Evolutionary conservation across 371 early-diverging fungal genomes (phyloP), one percentile per base, ranked within the genome.

Genomic region (Lichtheimia ramosa): DNA sequence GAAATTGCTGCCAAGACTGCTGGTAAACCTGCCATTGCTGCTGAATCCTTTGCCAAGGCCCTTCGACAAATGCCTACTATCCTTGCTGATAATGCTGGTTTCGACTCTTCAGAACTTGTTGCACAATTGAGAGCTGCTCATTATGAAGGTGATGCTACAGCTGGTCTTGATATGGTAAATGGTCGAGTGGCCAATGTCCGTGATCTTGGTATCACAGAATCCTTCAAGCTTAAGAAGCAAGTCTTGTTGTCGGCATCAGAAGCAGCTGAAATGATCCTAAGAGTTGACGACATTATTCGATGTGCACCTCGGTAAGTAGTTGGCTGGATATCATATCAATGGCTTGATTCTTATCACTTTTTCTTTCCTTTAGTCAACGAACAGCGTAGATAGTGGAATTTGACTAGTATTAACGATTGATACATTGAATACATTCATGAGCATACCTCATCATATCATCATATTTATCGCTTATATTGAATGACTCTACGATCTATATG

Each of bases 201-300:
- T 58, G 90, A 86, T 55, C 75, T 91, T 54, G 96, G 96, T 52
- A 93, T 99, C 69, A 94, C 97, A 51, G 99, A 99, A 77, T 95
- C 96, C 39, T 96, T 90, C 85, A 95, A 98, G 79, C 89, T 99
- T 58, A 99, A 99, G 86, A 90, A 92, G 56, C 96, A 98, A 74
- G 96, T 99, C 18, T 83, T 99, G 51, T 80, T 94, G 59, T 93
- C 94, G 68, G 99, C 99, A 34, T 89, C 96, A 14, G 99, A 99
- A 80, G 97, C 98, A 13, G 96, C 99, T 46, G 99, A 99, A 82
- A 94, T 98, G 95, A 95, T 99, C 71, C 81, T 99, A 39, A 92
- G 99, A 66, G 99, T 99, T 43, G 99, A 99, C 79, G 96, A 98
- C 71, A 96, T 99, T 68, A 94, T 99, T 73, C 93, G 97, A 69